Evolutionary conservation across 2,329 filamentous ascomycete species (phyloP).

Genomic region (Ceratocystis destructans): DNA sequence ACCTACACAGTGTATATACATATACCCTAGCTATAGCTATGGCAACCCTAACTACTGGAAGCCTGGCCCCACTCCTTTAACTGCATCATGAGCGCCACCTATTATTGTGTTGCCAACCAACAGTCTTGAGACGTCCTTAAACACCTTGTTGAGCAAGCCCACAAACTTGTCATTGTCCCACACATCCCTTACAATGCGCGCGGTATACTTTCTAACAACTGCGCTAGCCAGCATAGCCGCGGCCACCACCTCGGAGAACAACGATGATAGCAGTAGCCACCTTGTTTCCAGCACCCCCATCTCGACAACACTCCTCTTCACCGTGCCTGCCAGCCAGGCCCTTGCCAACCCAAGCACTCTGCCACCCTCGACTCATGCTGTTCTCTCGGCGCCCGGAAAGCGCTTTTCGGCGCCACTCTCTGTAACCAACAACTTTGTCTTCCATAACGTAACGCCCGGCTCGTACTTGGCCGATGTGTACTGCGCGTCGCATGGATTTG

Average conservation of each 20-base stretch:
- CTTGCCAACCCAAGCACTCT: constrained; percentile 40
- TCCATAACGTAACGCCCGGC: constrained; percentile 54
- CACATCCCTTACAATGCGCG: neutral
- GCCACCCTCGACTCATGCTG: constrained; percentile 53
- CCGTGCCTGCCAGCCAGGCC: constrained; percentile 32
- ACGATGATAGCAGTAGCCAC: constrained; percentile 22
- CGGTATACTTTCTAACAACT: constrained; percentile 24
- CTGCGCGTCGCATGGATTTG: constrained; percentile 59
- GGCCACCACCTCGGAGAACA: constrained; percentile 19
- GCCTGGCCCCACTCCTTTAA: neutral
- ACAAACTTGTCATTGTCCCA: neutral
- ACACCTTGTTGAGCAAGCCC: neutral
- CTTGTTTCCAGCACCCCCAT: constrained; percentile 32
- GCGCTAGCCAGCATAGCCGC: constrained; percentile 26
- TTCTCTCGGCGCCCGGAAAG: constrained; percentile 33
- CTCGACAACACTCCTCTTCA: constrained; percentile 31
- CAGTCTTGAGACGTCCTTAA: neutral
- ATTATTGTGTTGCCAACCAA: neutral
- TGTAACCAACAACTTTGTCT: constrained; percentile 56
- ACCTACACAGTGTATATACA: too few species aligned
- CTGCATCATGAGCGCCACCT: neutral
- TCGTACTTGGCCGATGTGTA: constrained; percentile 76
- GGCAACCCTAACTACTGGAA: neutral
- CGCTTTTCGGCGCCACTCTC: constrained; percentile 47
- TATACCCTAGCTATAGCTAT: neutral